Conservation (phyloP, 148 eudicot genomes). For the Persicaria tinctoria region DNA sequence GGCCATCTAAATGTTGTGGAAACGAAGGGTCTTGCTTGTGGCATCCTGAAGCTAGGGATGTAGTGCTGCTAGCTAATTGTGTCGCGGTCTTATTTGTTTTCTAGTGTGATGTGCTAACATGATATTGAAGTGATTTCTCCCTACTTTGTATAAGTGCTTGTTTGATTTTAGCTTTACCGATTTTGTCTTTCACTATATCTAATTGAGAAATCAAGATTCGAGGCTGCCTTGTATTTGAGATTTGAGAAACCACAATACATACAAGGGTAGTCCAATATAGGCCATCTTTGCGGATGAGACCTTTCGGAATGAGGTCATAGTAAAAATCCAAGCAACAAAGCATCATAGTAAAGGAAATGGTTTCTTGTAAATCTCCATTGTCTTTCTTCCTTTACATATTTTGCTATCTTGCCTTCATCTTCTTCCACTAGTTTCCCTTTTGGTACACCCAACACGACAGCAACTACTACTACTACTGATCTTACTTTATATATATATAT, state of each 20-base stretch:
- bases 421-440: background rate
- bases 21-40: background rate
- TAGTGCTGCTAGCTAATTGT: background rate
- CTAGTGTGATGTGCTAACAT: background rate
- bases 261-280: too few species aligned
- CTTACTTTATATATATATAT: too few species aligned
- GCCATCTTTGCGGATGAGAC: too few species aligned
- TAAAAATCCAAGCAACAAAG: too few species aligned
- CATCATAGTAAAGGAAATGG: too few species aligned
- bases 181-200: too few species aligned
- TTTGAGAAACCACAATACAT: too few species aligned
- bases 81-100: background rate
- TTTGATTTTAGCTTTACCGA: background rate
- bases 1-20: background rate
- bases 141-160: background rate
- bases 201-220: too few species aligned
- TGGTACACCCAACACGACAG: background rate
- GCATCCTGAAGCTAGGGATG: background rate
- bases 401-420: background rate
- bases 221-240: too few species aligned
- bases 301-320: too few species aligned
- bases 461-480: background rate
- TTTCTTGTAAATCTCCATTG: too few species aligned
- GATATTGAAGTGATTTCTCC: background rate
- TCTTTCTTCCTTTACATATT: background rate